phyloP scores from a whole-genome alignment of 1,284 basidiomycete genomes.

The Austroboletus niveus region DNA sequence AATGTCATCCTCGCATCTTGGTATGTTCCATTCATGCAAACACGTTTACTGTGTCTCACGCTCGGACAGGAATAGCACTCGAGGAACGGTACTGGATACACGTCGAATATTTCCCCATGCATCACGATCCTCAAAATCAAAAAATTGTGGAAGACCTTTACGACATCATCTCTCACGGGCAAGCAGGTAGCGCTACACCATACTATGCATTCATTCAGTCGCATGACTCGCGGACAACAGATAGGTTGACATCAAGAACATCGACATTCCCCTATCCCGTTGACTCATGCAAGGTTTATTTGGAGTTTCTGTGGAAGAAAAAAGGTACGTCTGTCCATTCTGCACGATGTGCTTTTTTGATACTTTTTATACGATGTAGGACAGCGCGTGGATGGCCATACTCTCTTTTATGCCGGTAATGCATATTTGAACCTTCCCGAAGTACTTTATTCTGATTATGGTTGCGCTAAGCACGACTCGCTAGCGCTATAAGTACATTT shows the following conservation, averaged over 20 bases:
- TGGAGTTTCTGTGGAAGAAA: conserved; percentile 22
- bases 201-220: neutral
- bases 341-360: neutral
- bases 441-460: conserved; percentile 3
- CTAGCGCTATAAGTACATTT: conserved; percentile 23
- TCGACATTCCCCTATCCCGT: conserved; percentile 45
- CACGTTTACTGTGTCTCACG: conserved; percentile 9
- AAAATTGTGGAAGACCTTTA: conserved; percentile 42
- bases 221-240: conserved; percentile 23
- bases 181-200: conserved; percentile 22
- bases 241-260: conserved; percentile 41
- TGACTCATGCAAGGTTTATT: conserved; percentile 31
- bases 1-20: conserved; percentile 47
- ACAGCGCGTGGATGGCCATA: conserved; percentile 30
- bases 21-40: conserved; percentile 33
- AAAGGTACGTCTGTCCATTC: conserved; percentile 18
- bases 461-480: conserved; percentile 28
- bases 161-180: conserved; percentile 35
- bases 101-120: conserved; percentile 56
- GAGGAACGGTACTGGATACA: conserved; percentile 57
- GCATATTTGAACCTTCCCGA: neutral
- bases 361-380: conserved; percentile 16
- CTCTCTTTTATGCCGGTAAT: conserved; percentile 34
- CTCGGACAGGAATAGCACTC: conserved; percentile 39
- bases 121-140: conserved; percentile 40